Base-by-base conservation (phyloP, 2,329 filamentous ascomycete genomes). In the Pseudogymnoascus sp. region DNA sequence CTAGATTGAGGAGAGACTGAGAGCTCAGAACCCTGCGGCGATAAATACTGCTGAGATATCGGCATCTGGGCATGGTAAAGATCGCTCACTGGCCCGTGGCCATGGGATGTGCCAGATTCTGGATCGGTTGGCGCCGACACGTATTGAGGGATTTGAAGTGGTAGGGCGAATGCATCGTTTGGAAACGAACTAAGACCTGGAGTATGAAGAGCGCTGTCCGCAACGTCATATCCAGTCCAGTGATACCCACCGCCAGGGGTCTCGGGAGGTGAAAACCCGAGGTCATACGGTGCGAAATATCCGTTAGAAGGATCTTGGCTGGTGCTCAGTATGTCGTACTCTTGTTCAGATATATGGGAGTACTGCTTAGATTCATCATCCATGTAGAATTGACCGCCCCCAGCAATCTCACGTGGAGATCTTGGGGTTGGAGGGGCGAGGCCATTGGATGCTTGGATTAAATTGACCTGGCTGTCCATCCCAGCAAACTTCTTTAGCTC, bases 251-350 rank as follows among this genome's bases (percentile, higher is more conserved):
- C 33, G 22, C 41, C 58, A 28, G 62, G 62, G 23, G 62, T 63
- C 30, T 63, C 62, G 5, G 62, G 62, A 39, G 62, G 62, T 5
- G 62, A 62, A 36, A 41, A 60, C 28, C 59, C 59, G 7, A 63
- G 25, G 6, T 41, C 61, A 25, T 28, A 36, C 14, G 49, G 16
- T 8, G 49, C 23, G 55, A 62, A 62, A 35, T 38, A 63, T 16
- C 12, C 39, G 22, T 16, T 36, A 6, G 25, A 36, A n/a, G 33
- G 38, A 35, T 52, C 23, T 36, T 22, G 23, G 60, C 23, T 55
- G 39, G 36, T 8, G 25, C 36, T 14, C 22, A 39, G 14, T 30
- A 38, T 3, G n/a, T 59, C 58, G 19, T 23, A 36, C 33, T 62
- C 61, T 11, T 38, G 41, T 19, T 60, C 39, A 8, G 35, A 55